phyloP scores from a whole-genome alignment of 2,329 filamentous ascomycete genomes.

The Epichloe amarillans region DNA sequence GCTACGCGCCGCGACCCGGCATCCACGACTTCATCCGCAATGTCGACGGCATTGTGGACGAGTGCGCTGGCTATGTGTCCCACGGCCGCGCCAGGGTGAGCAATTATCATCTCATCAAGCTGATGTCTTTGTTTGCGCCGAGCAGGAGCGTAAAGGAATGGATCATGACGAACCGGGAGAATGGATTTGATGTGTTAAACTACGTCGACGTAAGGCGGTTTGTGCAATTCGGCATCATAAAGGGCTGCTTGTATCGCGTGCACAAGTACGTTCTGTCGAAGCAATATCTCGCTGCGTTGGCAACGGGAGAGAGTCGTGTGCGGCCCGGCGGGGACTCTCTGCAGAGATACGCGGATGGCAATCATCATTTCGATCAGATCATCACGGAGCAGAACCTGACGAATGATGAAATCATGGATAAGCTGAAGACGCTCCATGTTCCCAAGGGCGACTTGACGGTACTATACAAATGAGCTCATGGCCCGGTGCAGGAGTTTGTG shows the following conservation, averaged over 20 bases:
- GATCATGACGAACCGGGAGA: constrained; percentile 61
- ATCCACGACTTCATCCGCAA: constrained; percentile 72
- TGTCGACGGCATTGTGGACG: constrained; percentile 60
- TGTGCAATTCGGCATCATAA: constrained; percentile 92
- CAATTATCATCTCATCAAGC: constrained; percentile 58
- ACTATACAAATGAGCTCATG: constrained; percentile 31
- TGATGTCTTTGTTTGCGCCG: constrained; percentile 76
- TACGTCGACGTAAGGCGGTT: constrained; percentile 81
- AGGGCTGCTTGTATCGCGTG: constrained; percentile 83
- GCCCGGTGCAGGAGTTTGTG: neutral
- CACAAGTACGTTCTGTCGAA: constrained; percentile 77
- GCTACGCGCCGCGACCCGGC: constrained; percentile 70
- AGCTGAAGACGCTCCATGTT: constrained; percentile 44
- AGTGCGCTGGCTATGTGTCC: constrained; percentile 77
- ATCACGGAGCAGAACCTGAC: constrained; percentile 61
- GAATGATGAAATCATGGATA: constrained; percentile 57
- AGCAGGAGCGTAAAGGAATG: constrained; percentile 79
- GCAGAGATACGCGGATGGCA: constrained; percentile 58
- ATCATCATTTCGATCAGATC: constrained; percentile 69
- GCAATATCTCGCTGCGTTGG: constrained; percentile 43
- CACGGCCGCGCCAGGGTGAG: constrained; percentile 29
- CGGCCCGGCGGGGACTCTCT: constrained; percentile 35
- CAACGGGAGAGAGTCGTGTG: constrained; percentile 36
- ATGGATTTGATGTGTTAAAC: constrained; percentile 50
- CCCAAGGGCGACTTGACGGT: constrained; percentile 40